Evolutionary conservation across 2,329 filamentous ascomycete species (phyloP), one percentile per base, ranked within the genome.

Genomic region (Thielaviopsis musarum): DNA sequence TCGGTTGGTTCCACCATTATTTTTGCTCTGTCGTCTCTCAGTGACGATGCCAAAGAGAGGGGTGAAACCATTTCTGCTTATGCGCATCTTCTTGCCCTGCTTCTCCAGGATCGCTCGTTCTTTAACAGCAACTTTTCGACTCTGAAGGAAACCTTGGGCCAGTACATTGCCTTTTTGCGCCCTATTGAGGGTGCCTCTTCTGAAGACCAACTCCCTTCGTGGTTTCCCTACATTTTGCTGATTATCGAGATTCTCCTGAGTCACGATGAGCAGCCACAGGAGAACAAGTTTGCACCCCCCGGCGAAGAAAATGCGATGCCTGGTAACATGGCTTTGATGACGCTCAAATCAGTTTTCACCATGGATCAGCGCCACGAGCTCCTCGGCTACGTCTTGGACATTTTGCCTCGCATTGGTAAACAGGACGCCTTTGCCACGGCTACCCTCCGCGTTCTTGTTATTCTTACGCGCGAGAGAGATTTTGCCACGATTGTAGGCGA

Each of bases 211-310:
- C 75, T 89, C n/a, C 87, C 90, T 4, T 87, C 89, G 1, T 98
- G 91, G 90, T 85, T 97, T 64, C 87, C 89, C 13, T 91, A 93
- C 66, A 83, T 97, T 34, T 76, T 98, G 38, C 77, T 97, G 17
- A 87, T 98, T 56, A 78, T 97, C 55, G 93, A 99, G 74, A 87
- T 87, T 58, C 76, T 97, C 34, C 75, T 98, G n/a, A 85, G 87
- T 15, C 87, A 95, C 65, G 93, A 97, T 69, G 85, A 88, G 66
- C 84, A 91, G 64, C 90, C 91, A 2, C 75, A 79, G 4, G 80
- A 87, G 61, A 84, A 87, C 26, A 76, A 79, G 63, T 95, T 88
- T 88, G 61, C 72, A 5, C 81, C 82, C 1, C 72, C 72, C 49
- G 74, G 71, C 26, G 72, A 83, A 17, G 74, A 75, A 34, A 70